These are phyloP conservation scores for Rhynchosporium graminicola DNA, from an alignment of 2,329 filamentous ascomycete genomes.

Conservation along the genomic window DNA sequence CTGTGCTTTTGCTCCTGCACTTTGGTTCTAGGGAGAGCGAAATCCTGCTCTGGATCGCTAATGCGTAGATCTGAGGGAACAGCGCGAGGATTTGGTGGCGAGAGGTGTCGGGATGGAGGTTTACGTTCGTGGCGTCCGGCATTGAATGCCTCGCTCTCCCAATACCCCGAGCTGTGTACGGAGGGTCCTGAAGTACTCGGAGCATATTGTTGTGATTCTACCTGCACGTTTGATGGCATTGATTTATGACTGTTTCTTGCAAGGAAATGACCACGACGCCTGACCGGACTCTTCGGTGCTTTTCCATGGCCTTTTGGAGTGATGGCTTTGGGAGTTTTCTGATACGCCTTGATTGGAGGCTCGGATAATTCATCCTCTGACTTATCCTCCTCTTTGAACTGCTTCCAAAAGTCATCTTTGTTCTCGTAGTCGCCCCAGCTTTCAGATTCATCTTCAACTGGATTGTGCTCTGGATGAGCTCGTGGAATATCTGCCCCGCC, in stretches of 20 bases:
- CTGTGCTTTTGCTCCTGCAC: neutral
- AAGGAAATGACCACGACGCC: too few species aligned
- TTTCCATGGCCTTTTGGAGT: neutral
- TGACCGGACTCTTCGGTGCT: neutral
- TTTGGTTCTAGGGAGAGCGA: too few species aligned
- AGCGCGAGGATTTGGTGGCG: neutral
- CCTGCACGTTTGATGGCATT: too few species aligned
- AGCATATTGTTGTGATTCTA: neutral
- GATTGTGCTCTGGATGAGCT: neutral
- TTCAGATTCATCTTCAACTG: neutral
- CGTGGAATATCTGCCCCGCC: neutral
- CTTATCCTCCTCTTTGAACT: neutral
- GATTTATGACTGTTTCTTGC: too few species aligned
- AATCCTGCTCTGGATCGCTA: too few species aligned
- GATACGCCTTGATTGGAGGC: neutral
- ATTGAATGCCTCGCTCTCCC: neutral
- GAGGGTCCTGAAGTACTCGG: neutral
- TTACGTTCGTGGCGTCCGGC: neutral
- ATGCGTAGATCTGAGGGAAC: neutral
- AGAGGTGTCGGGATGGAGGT: neutral
- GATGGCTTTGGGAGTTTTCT: neutral
- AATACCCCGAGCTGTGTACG: neutral
- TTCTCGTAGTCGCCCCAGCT: neutral
- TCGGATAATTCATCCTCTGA: neutral
- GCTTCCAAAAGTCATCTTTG: neutral